A percentile compares a stretch with the other conserved stretches of the same genome.
These are phyloP conservation scores for Trichoderma breve DNA, from an alignment of 2,329 filamentous ascomycete genomes.

Conservation along the genomic window DNA sequence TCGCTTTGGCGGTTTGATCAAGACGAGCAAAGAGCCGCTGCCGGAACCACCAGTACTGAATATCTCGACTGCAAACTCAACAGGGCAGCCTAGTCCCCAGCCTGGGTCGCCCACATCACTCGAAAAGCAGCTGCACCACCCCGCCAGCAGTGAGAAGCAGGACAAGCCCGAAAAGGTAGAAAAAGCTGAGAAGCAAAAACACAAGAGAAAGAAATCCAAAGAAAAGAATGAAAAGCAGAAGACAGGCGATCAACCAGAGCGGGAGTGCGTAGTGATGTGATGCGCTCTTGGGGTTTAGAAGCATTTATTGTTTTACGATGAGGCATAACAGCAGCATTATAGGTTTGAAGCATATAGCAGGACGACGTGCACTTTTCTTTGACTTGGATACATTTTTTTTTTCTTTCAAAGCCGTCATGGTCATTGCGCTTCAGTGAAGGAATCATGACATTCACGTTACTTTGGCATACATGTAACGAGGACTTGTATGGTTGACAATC, in stretches of 20 bases:
- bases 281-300: neutral
- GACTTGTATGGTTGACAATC: neutral
- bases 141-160: slow-evolving; percentile 17
- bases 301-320: neutral
- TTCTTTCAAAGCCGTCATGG: neutral
- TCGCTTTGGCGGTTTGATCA: slow-evolving; percentile 49
- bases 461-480: neutral
- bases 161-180: slow-evolving; percentile 25
- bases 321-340: neutral
- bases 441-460: neutral
- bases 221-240: slow-evolving; percentile 40
- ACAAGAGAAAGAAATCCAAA: slow-evolving; percentile 40
- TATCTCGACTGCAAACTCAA: slow-evolving; percentile 29
- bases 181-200: slow-evolving; percentile 33
- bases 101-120: slow-evolving; percentile 25
- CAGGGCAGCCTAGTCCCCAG: slow-evolving; percentile 28
- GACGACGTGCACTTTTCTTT: neutral
- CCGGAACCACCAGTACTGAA: slow-evolving; percentile 29
- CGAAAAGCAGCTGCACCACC: slow-evolving; percentile 19
- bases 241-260: slow-evolving; percentile 39
- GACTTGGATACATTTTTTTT: slow-evolving; percentile 1
- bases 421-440: neutral
- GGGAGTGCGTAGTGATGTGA: slow-evolving; percentile 51
- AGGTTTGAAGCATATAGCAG: neutral
- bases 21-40: slow-evolving; percentile 48